Percentiles rank a stretch among this genome's conserved stretches.
These are phyloP conservation scores for Carex cristatella DNA, from an alignment of 176 grass and related monocot species.

Conservation along the genomic window DNA sequence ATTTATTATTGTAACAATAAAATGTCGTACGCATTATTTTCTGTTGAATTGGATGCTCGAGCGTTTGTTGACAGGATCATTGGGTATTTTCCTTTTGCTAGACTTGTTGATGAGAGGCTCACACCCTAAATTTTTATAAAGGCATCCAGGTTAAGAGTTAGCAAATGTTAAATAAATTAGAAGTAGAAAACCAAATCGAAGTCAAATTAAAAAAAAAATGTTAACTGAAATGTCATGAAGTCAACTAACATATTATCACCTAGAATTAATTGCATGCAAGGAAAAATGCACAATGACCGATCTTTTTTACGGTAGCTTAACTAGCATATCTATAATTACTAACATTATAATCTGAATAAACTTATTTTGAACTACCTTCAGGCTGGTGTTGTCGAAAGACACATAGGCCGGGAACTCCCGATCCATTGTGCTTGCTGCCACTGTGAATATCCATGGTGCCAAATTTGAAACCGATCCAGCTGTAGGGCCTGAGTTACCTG, in stretches of 20 bases:
- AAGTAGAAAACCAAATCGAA: background rate
- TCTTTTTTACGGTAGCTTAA: background rate
- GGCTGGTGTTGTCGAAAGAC: conserved; percentile 28
- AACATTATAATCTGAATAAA: too few relatives aligned
- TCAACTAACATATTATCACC: background rate
- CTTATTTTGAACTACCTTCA: conserved; percentile 12
- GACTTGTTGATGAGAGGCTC: conserved; percentile 50
- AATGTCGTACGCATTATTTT: conserved; percentile 32
- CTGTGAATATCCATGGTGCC: conserved; percentile 74
- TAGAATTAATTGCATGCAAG: too few relatives aligned
- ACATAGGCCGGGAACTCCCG: conserved; percentile 43
- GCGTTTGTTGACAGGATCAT: conserved; percentile 44
- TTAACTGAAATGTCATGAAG: background rate
- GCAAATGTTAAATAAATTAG: background rate
- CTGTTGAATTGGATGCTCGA: background rate
- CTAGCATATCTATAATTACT: background rate
- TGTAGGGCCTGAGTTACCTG: conserved; percentile 44
- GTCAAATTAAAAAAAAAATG: background rate
- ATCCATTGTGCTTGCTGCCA: conserved; percentile 49
- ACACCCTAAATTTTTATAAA: conserved; percentile 25
- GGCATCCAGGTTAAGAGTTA: background rate
- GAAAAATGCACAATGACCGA: too few relatives aligned
- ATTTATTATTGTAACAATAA: background rate
- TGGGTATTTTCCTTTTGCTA: conserved; percentile 29
- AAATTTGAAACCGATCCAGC: conserved; percentile 37